A percentile compares a stretch with the other conserved stretches of the same genome.
Evolutionary conservation across 768 basidiomycete species (phyloP).

Genomic region (Rhodotorula kratochvilovae): DNA sequence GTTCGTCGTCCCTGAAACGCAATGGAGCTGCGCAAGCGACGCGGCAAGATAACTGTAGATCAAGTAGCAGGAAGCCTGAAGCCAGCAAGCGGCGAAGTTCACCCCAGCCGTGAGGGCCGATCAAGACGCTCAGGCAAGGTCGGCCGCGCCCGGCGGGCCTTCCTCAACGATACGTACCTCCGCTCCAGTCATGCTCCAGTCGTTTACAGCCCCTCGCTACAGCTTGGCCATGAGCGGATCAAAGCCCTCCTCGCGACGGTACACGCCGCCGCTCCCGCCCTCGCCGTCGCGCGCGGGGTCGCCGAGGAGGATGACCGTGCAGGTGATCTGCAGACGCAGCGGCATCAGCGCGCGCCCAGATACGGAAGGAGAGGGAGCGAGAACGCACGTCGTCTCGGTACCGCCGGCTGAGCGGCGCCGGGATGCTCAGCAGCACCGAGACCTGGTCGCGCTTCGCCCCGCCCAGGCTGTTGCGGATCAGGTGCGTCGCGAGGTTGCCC

Average conservation of each 20-base stretch:
- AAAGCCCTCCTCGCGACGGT: slow-evolving; percentile 22
- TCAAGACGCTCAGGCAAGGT: too few relatives aligned
- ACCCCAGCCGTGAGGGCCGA: too few relatives aligned
- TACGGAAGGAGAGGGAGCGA: neutral
- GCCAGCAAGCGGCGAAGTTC: too few relatives aligned
- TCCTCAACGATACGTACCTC: too few relatives aligned
- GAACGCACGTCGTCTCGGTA: slow-evolving; percentile 80
- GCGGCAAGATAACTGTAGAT: too few relatives aligned
- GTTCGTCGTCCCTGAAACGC: too few relatives aligned
- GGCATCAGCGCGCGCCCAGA: neutral
- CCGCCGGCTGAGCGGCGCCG: slow-evolving; percentile 69
- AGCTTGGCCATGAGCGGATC: slow-evolving; percentile 19
- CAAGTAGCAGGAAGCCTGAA: too few relatives aligned
- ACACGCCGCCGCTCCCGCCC: slow-evolving; percentile 56
- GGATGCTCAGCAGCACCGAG: slow-evolving; percentile 68
- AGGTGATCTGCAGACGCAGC: slow-evolving; percentile 19
- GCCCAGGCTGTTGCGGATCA: slow-evolving; percentile 83
- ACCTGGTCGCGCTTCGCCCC: slow-evolving; percentile 63
- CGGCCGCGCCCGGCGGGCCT: too few relatives aligned
- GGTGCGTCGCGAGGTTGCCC: slow-evolving; percentile 70
- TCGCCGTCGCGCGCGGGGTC: slow-evolving; percentile 60
- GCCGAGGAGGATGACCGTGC: slow-evolving; percentile 34
- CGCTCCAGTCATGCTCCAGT: too few relatives aligned
- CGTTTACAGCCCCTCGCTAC: neutral
- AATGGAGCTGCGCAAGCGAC: too few relatives aligned